Evolutionary conservation across 2,329 filamentous ascomycete genomes (phyloP), one percentile per base, ranked within the genome.

Genomic region (Xylariaceae sp.): DNA sequence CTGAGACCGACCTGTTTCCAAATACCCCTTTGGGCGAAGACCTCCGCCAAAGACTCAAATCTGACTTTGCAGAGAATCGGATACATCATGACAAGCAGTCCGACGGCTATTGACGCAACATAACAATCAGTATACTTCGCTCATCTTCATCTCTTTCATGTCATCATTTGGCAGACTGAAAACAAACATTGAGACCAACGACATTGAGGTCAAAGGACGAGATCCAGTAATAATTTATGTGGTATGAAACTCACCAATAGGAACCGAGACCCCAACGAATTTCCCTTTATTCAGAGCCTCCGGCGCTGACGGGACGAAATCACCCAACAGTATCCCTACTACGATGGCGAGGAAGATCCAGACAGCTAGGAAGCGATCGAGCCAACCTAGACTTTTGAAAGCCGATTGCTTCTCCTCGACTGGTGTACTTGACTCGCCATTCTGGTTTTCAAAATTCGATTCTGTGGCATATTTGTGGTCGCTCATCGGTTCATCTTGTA

Each of bases 51-150:
- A 0, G 81, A 80, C 66, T 95, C 89, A 67, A 83, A 94, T 38
- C 82, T 82, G 6, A 95, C 86, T 66, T 94, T 94, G 76, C 89
- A 95, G 0, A 95, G 73, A 52, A 95, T 95, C 0, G 90, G 90
- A 62, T 94, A 95, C 89, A 95, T 95, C 89, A 95, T 95, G 39
- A 95, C 83, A 1, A 95, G 75, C 1, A 95, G 71, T 0, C 90
- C 89, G 42, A 95, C 72, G 0, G 89, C 89, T 88, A 52, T 7
- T 19, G 33, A 12, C 19, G 11, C 19, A 11, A 27, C 17, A 38
- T 12, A 1, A 12, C 40, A 22, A 12, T 50, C 17, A 31, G 15
- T 15, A 53, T 33, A 48, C 5, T 15, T 11, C 18, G n/a, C n/a
- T 39, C 12, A 32, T 40, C 27, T 18, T 35, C 18, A 22, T 27